Conservation (phyloP, 2,329 filamentous ascomycete species). For the Aspergillus hiratsukae region DNA sequence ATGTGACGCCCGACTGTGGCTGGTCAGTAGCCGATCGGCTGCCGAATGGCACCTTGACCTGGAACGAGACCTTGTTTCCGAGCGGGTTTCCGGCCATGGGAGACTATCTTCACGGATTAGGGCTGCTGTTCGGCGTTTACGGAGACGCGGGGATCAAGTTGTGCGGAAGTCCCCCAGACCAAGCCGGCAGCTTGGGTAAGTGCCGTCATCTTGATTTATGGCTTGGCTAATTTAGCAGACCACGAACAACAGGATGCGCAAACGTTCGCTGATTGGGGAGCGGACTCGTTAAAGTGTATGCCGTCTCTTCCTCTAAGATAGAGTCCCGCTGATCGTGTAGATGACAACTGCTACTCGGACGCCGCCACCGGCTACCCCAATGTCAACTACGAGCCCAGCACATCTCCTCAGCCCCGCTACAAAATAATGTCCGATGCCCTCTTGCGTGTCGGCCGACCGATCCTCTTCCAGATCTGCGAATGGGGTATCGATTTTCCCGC, state of each 20-base stretch:
- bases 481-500: constrained; percentile 51
- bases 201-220: constrained; percentile 16
- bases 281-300: constrained; percentile 50
- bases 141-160: constrained; percentile 41
- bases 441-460: constrained; percentile 36
- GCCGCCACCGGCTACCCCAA: constrained; percentile 38
- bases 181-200: constrained; percentile 36
- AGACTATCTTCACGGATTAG: constrained; percentile 35
- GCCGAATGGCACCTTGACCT: constrained; percentile 37
- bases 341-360: constrained; percentile 50
- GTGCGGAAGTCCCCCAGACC: constrained; percentile 29
- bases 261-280: constrained; percentile 31
- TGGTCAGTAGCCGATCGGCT: constrained; percentile 45
- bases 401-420: constrained; percentile 41
- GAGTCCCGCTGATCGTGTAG: constrained; percentile 15
- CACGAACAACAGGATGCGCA: constrained; percentile 43
- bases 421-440: constrained; percentile 46
- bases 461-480: constrained; percentile 51
- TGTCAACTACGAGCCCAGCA: constrained; percentile 37
- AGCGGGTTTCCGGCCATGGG: constrained; percentile 40
- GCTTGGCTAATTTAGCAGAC: constrained; percentile 22
- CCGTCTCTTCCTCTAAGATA: background rate
- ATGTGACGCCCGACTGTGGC: constrained; percentile 57
- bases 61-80: constrained; percentile 41
- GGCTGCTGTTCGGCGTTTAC: constrained; percentile 44